Percentiles rank a stretch among this genome's conserved stretches.
Evolutionary conservation across 805 yeast species (phyloP).

Genomic region (Tetrapisispora pingtungensis): DNA sequence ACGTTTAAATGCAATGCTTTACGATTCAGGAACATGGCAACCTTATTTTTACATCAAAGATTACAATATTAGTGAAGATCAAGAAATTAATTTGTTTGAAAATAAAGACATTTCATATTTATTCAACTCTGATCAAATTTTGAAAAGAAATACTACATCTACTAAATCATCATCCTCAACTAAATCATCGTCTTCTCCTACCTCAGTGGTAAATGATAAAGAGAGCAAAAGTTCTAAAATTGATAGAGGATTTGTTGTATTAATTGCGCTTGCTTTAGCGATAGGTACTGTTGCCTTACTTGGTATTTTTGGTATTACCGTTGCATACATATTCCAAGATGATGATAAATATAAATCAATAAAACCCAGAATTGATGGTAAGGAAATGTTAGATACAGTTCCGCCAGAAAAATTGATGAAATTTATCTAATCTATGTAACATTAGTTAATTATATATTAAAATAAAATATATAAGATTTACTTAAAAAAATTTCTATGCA

Average conservation of each 20-base stretch:
- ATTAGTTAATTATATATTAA: conserved; percentile 3
- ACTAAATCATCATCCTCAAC: conserved; percentile 12
- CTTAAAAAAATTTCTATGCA: background rate
- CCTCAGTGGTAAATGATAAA: conserved; percentile 6
- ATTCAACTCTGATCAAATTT: conserved; percentile 19
- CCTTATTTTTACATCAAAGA: conserved; percentile 24
- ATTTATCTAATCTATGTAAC: conserved; percentile 18
- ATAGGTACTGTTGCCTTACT: conserved; percentile 37
- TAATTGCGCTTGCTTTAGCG: conserved; percentile 60
- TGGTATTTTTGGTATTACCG: conserved; percentile 33
- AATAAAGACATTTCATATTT: conserved; percentile 32
- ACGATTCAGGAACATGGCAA: conserved; percentile 18
- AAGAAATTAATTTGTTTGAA: conserved; percentile 19
- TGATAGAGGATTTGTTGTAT: conserved; percentile 53
- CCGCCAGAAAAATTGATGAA: conserved; percentile 49
- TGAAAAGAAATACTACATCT: conserved; percentile 10
- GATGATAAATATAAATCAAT: conserved; percentile 36
- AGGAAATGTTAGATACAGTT: conserved; percentile 50
- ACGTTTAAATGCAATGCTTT: conserved; percentile 16
- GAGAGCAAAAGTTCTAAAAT: conserved; percentile 11
- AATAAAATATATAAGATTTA: background rate
- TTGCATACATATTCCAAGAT: conserved; percentile 29
- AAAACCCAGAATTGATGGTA: conserved; percentile 48
- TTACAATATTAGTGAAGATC: conserved; percentile 15
- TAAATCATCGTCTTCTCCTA: conserved; percentile 11